These are phyloP conservation scores for Phytophthora hybrid DNA, from an alignment of 352 stramenopile genomes.

Conservation along the genomic window DNA sequence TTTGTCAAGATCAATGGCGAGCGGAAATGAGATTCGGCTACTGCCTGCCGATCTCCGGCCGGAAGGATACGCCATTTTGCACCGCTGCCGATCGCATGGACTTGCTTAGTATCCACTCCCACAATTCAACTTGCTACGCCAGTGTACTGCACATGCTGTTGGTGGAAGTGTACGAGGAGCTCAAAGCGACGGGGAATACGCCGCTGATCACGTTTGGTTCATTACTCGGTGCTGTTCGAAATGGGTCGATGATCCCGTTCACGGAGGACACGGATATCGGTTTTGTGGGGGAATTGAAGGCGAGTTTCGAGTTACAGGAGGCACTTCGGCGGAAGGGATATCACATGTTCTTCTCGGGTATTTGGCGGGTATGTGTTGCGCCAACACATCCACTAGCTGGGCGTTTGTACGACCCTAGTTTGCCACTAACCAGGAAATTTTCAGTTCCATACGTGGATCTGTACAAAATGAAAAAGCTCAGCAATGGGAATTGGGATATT, in stretches of 20 bases:
- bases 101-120: conserved; percentile 34
- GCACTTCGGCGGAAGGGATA: conserved; percentile 52
- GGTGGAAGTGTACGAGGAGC: conserved; percentile 56
- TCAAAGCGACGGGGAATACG: conserved; percentile 31
- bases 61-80: conserved; percentile 56
- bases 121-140: conserved; percentile 50
- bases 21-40: conserved; percentile 21
- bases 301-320: conserved; percentile 19
- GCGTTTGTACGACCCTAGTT: conserved; percentile 43
- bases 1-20: conserved; percentile 24
- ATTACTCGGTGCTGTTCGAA: conserved; percentile 56
- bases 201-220: conserved; percentile 54
- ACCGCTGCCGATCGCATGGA: conserved; percentile 50
- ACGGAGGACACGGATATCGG: conserved; percentile 63
- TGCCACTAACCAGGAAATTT: conserved; percentile 24
- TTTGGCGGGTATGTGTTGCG: conserved; percentile 53
- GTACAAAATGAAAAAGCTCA: conserved; percentile 35
- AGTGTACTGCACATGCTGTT: conserved; percentile 70
- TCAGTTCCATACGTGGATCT: conserved; percentile 50
- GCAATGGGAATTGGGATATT: conserved; percentile 29
- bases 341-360: conserved; percentile 53
- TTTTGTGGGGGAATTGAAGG: conserved; percentile 33
- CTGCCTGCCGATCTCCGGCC: conserved; percentile 56
- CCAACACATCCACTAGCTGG: conserved; percentile 49
- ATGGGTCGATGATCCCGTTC: conserved; percentile 61